Base-by-base conservation (phyloP, 805 yeast genomes). In the Suhomyces pyralidae region DNA sequence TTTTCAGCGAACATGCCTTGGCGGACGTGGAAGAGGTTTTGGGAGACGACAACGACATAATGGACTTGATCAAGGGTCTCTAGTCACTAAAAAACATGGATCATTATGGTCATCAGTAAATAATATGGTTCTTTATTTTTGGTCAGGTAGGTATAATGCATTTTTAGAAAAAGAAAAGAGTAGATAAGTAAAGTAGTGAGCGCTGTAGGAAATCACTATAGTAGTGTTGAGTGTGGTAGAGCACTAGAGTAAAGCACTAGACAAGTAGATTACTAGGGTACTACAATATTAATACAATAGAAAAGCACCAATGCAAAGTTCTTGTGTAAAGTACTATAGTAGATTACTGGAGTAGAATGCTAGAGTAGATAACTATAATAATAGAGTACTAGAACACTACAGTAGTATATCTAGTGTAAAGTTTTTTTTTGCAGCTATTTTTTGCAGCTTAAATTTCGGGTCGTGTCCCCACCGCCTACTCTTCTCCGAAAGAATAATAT, bases 1-100 rank as follows among this genome's bases (percentile, higher is more conserved):
- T 88, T 51, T 88, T 88, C 65, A 85, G 87, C 63, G 94, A 88
- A 65, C 82, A 81, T 54, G 84, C 90, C 2, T 67, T 88, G 61
- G 83, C 84, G 8, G 89, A 85, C 61, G 89, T 88, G 40, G 94
- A 88, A 62, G 89, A 87, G 58, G 76, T 80, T 10, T 65, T 84
- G 47, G 82, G 82, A 19, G 89, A 83, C 36, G 80, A 75, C 58
- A 63, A 65, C 52, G 80, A 75, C 56, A 62, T 75, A 51, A 70
- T 75, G 79, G 76, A 78, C 7, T 67, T 75, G 46, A 72, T 75
- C 50, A 63, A 64, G 56, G 68, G 68, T 24, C 54, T 65, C 45
- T 57, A 53, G 40, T 36, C 32, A 12, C n/a, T 12, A 28, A 12
- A 10, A 4, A 32, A 32, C 2, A 30, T 30, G n/a, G 34, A 28